A percentile compares a stretch with the other conserved stretches of the same genome.
Evolutionary conservation across 2,329 filamentous ascomycete genomes (phyloP).

Genomic region (Fusarium globosum): DNA sequence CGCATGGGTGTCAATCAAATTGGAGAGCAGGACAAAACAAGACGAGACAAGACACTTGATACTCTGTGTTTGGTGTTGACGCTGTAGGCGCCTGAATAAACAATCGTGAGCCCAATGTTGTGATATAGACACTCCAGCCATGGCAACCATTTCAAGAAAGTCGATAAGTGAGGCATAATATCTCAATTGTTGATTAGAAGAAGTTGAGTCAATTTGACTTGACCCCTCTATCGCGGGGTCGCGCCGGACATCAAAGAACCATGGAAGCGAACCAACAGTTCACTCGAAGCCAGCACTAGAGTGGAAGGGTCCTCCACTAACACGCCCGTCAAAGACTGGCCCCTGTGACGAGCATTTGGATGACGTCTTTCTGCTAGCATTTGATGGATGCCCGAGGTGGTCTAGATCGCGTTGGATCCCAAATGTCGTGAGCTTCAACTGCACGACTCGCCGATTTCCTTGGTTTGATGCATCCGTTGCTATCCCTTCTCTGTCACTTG

Average conservation of each 20-base stretch:
- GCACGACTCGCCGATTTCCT: conserved; percentile 20
- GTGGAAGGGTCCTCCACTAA: conserved; percentile 21
- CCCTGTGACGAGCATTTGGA: conserved; percentile 22
- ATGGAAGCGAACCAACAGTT: conserved; percentile 21
- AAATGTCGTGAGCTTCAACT: background rate
- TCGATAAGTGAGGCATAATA: conserved; percentile 23
- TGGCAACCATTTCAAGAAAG: background rate
- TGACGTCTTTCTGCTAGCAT: conserved; percentile 29
- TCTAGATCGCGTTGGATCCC: conserved; percentile 32
- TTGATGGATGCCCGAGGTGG: conserved; percentile 5
- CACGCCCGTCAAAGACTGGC: conserved; percentile 4
- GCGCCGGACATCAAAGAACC: background rate
- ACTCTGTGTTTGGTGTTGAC: background rate
- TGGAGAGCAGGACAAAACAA: conserved; percentile 26
- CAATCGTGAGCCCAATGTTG: background rate
- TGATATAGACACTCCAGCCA: conserved; percentile 21
- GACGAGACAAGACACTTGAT: background rate
- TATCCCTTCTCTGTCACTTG: background rate
- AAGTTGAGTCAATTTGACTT: conserved; percentile 27
- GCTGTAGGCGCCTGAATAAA: conserved; percentile 12
- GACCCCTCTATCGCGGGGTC: conserved; percentile 36
- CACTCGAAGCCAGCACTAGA: conserved; percentile 6
- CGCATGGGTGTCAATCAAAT: background rate
- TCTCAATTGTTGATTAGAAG: conserved; percentile 17
- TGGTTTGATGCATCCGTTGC: conserved; percentile 12